A percentile compares a stretch with the other conserved stretches of the same genome.
Conservation (phyloP, 2,329 filamentous ascomycete genomes). For the Colletotrichum ledebouriae region DNA sequence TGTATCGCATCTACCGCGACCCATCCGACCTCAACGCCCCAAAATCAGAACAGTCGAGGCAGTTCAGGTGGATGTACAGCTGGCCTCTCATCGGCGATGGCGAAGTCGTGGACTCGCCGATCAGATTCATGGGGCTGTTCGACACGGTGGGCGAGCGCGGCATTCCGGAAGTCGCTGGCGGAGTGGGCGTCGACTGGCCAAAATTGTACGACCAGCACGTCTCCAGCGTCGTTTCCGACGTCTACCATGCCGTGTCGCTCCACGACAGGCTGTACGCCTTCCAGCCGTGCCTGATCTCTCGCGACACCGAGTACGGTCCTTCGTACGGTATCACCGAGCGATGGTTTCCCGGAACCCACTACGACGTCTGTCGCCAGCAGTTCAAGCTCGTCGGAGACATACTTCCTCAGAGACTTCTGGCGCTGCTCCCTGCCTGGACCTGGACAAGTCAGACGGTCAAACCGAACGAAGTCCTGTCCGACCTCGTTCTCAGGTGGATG, state of each 20-base stretch:
- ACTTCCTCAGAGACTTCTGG: conserved; percentile 44
- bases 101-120: conserved; percentile 37
- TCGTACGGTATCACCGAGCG: conserved; percentile 41
- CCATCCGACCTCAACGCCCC: conserved; percentile 42
- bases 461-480: conserved; percentile 45
- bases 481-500: conserved; percentile 45
- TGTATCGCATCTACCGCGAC: conserved; percentile 46
- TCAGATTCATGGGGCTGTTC: conserved; percentile 46
- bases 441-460: conserved; percentile 43
- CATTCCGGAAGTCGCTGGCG: conserved; percentile 44
- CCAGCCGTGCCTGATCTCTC: conserved; percentile 43
- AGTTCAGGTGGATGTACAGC: conserved; percentile 41
- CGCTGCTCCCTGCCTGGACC: conserved; percentile 47
- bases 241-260: conserved; percentile 45
- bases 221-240: conserved; percentile 46
- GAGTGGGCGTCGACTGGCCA: conserved; percentile 45
- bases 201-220: conserved; percentile 46
- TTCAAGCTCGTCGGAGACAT: conserved; percentile 43
- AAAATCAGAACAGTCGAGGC: conserved; percentile 37
- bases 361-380: conserved; percentile 45
- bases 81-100: conserved; percentile 39
- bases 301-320: conserved; percentile 31
- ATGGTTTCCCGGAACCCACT: conserved; percentile 47
- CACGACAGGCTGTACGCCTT: conserved; percentile 44
- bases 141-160: conserved; percentile 46